These are phyloP conservation scores for Pestalotiopsis fici DNA, from an alignment of 2,329 filamentous ascomycete genomes.

Conservation along the genomic window DNA sequence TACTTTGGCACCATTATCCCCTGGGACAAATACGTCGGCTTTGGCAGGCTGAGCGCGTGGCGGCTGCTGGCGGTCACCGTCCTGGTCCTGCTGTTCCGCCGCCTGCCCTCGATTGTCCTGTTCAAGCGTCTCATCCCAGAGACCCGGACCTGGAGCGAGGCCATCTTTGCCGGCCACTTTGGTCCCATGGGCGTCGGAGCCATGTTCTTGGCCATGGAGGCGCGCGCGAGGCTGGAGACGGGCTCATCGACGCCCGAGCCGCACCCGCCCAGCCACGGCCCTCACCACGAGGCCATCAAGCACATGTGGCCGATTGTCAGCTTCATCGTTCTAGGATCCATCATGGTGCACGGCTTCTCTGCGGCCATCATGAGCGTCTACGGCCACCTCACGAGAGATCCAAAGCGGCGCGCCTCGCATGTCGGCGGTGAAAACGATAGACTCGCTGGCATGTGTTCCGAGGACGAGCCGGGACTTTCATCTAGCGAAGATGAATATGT, in stretches of 20 bases:
- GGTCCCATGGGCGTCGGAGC: slow-evolving; percentile 29
- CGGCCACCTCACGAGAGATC: not conserved
- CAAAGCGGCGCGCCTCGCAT: not conserved
- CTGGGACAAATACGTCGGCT: slow-evolving; percentile 18
- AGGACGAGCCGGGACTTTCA: not conserved
- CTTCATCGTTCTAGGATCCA: slow-evolving; percentile 30
- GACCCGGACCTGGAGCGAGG: slow-evolving; percentile 15
- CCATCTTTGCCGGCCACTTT: slow-evolving; percentile 28
- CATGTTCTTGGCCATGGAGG: slow-evolving; percentile 19
- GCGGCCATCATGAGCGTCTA: not conserved
- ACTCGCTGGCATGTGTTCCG: not conserved
- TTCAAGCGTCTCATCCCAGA: slow-evolving; percentile 17
- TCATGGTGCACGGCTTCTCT: slow-evolving; percentile 46
- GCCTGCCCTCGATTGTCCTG: slow-evolving; percentile 19
- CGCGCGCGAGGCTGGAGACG: not conserved
- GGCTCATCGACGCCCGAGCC: not conserved
- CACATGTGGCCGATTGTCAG: slow-evolving; percentile 8
- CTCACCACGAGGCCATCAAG: not conserved
- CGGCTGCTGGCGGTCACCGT: slow-evolving; percentile 18
- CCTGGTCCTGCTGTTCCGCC: slow-evolving; percentile 19
- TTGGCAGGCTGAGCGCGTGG: slow-evolving; percentile 6
- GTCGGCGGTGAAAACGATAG: not conserved
- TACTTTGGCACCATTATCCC: slow-evolving; percentile 25
- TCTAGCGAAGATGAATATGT: not conserved
- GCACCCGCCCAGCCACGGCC: not conserved